Evolutionary conservation across 1,284 basidiomycete genomes (phyloP), one percentile per base, ranked within the genome.

Genomic region (Takashimella tepidaria): DNA sequence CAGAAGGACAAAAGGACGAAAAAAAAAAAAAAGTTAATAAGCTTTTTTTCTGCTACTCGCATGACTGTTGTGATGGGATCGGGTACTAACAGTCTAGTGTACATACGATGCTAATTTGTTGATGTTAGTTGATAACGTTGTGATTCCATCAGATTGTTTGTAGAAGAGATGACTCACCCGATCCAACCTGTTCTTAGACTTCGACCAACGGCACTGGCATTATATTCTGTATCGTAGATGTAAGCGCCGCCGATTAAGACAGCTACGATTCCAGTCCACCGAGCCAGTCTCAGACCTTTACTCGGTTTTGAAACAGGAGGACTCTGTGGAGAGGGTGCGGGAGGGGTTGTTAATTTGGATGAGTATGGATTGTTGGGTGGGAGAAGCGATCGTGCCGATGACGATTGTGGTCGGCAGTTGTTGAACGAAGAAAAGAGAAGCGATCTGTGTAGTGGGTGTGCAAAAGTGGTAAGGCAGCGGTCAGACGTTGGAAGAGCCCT

Each of bases 181-280:
- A 84, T 82, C 77, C 81, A 84, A 8, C 84, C 74, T 1, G 87
- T 88, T 54, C 85, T 76, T 46, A 84, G 50, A 64, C 84, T 88
- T 48, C 88, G 76, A 3, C 68, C 69, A 2, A 87, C 70, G 0
- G 88, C 82, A 24, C 84, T 84, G 0, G 86, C 88, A 66, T 88
- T 85, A 62, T 79, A 82, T 16, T 81, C 64, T 47, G 71, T 77
- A 65, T 90, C 88, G 3, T 79, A 62, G 4, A 76, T 61, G 67
- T 81, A 88, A 5, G 80, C 64, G 0, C 73, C 68, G 0, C 80
- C 81, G 6, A 81, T 58, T 0, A 79, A 76, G 5, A 53, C 62
- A 5, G 58, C 62, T 19, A 67, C 19, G 3, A 57, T 19, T 43
- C 12, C 42, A 10, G 42, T 37, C 31, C 31, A 37, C 10, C 31